Evolutionary conservation across 2,329 filamentous ascomycete species (phyloP).

Genomic region (Pestalotiopsis sp.): DNA sequence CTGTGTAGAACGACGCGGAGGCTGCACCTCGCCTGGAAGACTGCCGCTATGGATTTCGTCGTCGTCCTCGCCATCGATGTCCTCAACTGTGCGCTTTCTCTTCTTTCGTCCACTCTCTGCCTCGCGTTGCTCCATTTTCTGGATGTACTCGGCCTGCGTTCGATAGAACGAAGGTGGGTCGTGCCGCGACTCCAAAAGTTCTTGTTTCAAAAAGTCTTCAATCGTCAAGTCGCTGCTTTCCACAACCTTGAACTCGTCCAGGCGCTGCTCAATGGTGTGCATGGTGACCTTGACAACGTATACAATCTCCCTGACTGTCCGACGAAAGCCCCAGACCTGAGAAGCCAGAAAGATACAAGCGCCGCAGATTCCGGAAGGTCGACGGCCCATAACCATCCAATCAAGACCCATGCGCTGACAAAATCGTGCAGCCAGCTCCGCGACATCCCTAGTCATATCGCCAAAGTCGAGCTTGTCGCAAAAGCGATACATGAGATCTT

Average conservation of each 20-base stretch:
- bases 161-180: conserved; percentile 84
- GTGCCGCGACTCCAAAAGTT: conserved; percentile 69
- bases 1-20: conserved; percentile 11
- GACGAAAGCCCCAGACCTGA: conserved; percentile 96
- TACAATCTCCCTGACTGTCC: conserved; percentile 91
- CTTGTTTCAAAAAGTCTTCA: conserved; percentile 75
- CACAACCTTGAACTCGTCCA: conserved; percentile 89
- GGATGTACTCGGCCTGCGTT: conserved; percentile 59
- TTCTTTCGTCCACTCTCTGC: conserved; percentile 35
- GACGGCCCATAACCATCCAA: conserved; percentile 94
- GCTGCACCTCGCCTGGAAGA: neutral
- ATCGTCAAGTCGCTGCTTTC: conserved; percentile 84
- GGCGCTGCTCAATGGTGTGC: conserved; percentile 84
- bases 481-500: conserved; percentile 89
- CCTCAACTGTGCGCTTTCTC: conserved; percentile 42
- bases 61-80: conserved; percentile 31
- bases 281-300: conserved; percentile 97
- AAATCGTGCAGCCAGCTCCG: conserved; percentile 82
- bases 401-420: conserved; percentile 92
- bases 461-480: conserved; percentile 91
- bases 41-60: neutral
- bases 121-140: conserved; percentile 49
- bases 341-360: conserved; percentile 93
- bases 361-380: conserved; percentile 90
- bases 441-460: conserved; percentile 77